Percentiles rank a stretch among this genome's conserved stretches.
Conservation (phyloP, 768 basidiomycete genomes). For the Ramaria sp. region DNA sequence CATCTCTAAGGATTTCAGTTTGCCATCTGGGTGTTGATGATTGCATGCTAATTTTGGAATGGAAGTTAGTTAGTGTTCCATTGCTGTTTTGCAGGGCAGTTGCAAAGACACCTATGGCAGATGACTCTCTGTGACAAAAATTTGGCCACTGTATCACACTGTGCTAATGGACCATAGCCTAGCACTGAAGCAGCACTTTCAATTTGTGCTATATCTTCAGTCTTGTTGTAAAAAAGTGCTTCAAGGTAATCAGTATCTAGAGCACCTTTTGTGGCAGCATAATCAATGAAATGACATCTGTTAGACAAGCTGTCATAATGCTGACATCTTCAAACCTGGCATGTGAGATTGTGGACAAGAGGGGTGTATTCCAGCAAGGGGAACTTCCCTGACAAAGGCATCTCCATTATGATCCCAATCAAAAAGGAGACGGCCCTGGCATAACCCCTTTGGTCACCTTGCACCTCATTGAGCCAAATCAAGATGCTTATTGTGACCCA, state of each 20-base stretch:
- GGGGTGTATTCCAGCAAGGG: too few relatives aligned
- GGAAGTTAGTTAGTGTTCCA: neutral
- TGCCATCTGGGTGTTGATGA: neutral
- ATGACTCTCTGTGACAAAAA: neutral
- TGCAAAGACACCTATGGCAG: too few relatives aligned
- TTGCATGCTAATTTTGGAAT: neutral
- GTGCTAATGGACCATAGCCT: neutral
- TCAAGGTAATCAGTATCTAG: neutral
- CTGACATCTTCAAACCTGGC: neutral
- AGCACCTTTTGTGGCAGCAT: neutral
- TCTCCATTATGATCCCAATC: neutral
- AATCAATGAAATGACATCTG: neutral
- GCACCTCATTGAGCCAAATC: neutral
- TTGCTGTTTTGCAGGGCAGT: neutral
- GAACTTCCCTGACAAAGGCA: neutral
- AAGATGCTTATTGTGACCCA: neutral
- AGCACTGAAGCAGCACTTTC: neutral
- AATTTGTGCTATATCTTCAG: neutral
- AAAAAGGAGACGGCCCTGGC: neutral
- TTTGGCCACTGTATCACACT: neutral
- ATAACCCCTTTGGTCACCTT: neutral
- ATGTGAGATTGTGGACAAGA: neutral
- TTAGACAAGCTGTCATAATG: neutral
- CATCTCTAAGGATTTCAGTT: neutral
- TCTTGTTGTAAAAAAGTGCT: neutral